phyloP scores from a whole-genome alignment of 2,329 filamentous ascomycete genomes.

The Neonectria neomacrospora region DNA sequence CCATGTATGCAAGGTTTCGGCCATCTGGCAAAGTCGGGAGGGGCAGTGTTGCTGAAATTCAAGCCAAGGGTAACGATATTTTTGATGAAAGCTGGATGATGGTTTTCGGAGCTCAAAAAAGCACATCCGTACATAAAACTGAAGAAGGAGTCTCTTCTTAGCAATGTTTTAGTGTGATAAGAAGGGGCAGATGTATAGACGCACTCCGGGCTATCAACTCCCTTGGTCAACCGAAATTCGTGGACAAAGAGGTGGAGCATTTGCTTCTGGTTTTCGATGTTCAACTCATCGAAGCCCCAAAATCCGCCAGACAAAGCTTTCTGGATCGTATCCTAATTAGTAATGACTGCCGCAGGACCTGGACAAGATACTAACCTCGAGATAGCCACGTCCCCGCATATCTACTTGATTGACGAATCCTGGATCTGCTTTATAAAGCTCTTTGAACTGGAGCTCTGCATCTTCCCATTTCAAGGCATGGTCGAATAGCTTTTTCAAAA shows the following conservation, averaged over 20 bases:
- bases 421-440: neutral
- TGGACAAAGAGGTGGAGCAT: neutral
- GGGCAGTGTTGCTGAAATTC: slow-evolving; percentile 6
- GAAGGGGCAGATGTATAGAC: neutral
- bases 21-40: slow-evolving; percentile 3
- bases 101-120: neutral
- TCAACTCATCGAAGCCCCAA: neutral
- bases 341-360: neutral
- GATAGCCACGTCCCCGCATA: neutral
- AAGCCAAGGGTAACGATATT: neutral
- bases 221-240: slow-evolving; percentile 5
- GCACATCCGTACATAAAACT: slow-evolving; percentile 5
- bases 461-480: neutral
- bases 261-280: neutral
- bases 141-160: neutral
- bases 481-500: rapidly evolving
- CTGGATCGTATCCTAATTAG: neutral
- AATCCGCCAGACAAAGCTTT: neutral
- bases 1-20: neutral
- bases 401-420: slow-evolving; percentile 13
- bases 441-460: neutral
- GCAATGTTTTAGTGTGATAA: neutral
- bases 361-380: slow-evolving; percentile 12
- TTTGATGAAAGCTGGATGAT: neutral
- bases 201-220: neutral